Conservation (phyloP, 2,329 filamentous ascomycete genomes). For the Fusarium sp. region DNA sequence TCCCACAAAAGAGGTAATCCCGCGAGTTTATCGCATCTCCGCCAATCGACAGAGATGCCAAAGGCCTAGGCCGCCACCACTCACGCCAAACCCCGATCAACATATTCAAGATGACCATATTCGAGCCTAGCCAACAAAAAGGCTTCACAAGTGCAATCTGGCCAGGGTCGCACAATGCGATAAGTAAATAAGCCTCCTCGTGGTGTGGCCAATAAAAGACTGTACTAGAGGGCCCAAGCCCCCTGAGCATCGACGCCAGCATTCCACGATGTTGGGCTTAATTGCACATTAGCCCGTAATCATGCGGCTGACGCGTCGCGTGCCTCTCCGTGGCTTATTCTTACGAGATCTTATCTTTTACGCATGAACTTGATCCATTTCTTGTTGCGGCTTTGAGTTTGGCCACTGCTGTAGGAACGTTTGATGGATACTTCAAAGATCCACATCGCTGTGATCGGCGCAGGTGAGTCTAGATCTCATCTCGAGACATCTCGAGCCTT, state of each 20-base stretch:
- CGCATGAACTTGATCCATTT: neutral
- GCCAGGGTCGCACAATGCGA: neutral
- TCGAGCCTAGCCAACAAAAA: neutral
- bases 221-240: neutral
- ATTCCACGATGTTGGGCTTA: neutral
- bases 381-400: neutral
- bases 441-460: slow-evolving; percentile 38
- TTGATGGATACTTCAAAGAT: slow-evolving; percentile 18
- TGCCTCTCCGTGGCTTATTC: neutral
- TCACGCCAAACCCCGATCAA: neutral
- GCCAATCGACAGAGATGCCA: neutral
- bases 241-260: neutral
- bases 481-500: no score
- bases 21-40: neutral
- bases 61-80: neutral
- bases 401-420: neutral
- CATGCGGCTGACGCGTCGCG: neutral
- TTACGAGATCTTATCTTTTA: neutral
- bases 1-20: neutral
- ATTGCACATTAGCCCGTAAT: neutral
- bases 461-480: slow-evolving; percentile 12
- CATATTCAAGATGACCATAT: neutral
- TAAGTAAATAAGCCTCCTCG: neutral
- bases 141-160: neutral
- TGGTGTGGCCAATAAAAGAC: neutral